Evolutionary conservation across 495 filamentous ascomycete species (phyloP).

Genomic region (Penicillium egyptiacum): DNA sequence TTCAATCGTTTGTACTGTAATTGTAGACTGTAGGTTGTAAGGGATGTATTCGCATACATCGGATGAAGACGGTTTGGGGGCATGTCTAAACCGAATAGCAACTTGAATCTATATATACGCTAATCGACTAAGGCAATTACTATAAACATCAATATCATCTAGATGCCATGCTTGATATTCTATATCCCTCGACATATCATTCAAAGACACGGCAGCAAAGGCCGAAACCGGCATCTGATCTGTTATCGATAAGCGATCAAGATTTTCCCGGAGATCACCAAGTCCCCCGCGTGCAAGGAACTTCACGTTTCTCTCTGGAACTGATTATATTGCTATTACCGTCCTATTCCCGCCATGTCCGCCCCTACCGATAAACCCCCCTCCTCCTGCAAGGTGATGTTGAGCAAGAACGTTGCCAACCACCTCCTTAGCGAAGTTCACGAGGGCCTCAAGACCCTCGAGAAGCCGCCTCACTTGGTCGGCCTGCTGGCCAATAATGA

Average conservation of each 20-base stretch:
- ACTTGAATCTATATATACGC: neutral
- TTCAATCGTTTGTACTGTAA: conserved; percentile 12
- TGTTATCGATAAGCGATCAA: conserved; percentile 51
- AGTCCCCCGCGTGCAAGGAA: conserved; percentile 24
- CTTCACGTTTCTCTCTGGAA: conserved; percentile 14
- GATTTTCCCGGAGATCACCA: conserved; percentile 29
- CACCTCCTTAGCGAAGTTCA: conserved; percentile 73
- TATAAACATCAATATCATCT: neutral
- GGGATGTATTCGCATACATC: neutral
- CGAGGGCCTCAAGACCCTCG: conserved; percentile 65
- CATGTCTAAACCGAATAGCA: too few relatives aligned
- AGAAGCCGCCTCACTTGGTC: conserved; percentile 71
- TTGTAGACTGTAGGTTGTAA: neutral
- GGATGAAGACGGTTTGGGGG: neutral
- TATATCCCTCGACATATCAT: neutral
- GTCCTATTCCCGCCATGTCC: conserved; percentile 31
- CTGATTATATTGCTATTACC: conserved; percentile 9
- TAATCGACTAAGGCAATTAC: neutral
- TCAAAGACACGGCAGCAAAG: conserved; percentile 11
- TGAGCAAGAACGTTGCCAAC: conserved; percentile 81
- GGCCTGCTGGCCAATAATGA: conserved; percentile 92
- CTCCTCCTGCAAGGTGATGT: conserved; percentile 85
- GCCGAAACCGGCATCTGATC: conserved; percentile 40
- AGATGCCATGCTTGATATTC: neutral
- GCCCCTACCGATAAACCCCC: conserved; percentile 31